Percentiles rank a stretch among this genome's conserved stretches.
These are phyloP conservation scores for Ustilago curta DNA, from an alignment of 1,284 basidiomycete genomes.

Conservation along the genomic window DNA sequence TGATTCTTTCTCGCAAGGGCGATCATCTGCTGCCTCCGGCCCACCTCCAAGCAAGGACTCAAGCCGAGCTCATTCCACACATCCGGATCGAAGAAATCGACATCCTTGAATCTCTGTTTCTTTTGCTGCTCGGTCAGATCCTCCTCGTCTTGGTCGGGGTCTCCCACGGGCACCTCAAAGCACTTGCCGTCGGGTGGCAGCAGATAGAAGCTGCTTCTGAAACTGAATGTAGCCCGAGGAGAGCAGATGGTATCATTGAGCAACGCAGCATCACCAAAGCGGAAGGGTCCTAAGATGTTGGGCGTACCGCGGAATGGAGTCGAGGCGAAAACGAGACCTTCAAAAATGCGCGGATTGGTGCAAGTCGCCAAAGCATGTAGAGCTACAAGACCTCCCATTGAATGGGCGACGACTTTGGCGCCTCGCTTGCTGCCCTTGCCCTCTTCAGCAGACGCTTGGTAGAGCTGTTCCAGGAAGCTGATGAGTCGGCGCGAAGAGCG, in stretches of 20 bases:
- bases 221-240: constrained; percentile 65
- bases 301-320: constrained; percentile 67
- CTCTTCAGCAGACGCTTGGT: constrained; percentile 34
- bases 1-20: constrained; percentile 10
- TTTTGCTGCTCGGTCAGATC: constrained; percentile 33
- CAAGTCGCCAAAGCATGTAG: constrained; percentile 66
- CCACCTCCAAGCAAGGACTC: constrained; percentile 46
- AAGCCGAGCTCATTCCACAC: constrained; percentile 53
- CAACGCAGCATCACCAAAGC: constrained; percentile 65
- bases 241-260: constrained; percentile 65
- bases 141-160: constrained; percentile 36
- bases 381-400: constrained; percentile 69
- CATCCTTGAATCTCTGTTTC: constrained; percentile 33
- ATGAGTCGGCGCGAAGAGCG: constrained; percentile 30
- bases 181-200: constrained; percentile 57
- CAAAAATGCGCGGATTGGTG: constrained; percentile 64
- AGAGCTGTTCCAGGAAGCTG: constrained; percentile 45
- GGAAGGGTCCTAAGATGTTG: constrained; percentile 68
- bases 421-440: constrained; percentile 47
- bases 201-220: constrained; percentile 67
- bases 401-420: constrained; percentile 68
- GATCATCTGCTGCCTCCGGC: constrained; percentile 20
- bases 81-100: constrained; percentile 53
- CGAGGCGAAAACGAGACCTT: constrained; percentile 65
- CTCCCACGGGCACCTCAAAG: constrained; percentile 41